Evolutionary conservation across 1,284 basidiomycete genomes (phyloP).

Genomic region (Ustilago cynodontis): DNA sequence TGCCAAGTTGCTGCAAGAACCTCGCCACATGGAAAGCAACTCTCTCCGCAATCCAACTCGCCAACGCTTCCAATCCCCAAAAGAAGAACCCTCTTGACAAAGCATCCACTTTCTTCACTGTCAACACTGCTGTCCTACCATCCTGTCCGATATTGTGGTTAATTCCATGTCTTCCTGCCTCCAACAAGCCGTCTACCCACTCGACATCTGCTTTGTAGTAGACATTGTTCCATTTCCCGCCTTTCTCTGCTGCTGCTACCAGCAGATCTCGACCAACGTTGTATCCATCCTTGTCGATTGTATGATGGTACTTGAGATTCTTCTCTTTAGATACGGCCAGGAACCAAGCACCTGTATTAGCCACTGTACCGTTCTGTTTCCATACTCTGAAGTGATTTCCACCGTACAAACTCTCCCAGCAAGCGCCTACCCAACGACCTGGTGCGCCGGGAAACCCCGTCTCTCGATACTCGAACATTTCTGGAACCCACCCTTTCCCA

Average conservation of each 20-base stretch:
- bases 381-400: constrained; percentile 70
- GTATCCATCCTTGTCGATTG: constrained; percentile 69
- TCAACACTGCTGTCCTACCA: constrained; percentile 64
- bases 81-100: constrained; percentile 38
- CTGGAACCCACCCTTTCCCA: constrained; percentile 75
- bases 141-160: constrained; percentile 69
- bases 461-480: constrained; percentile 69
- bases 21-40: constrained; percentile 21
- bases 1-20: constrained; percentile 24
- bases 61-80: constrained; percentile 38
- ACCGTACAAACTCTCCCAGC: constrained; percentile 67
- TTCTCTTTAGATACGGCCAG: constrained; percentile 69
- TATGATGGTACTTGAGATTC: constrained; percentile 65
- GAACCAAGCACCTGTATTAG: constrained; percentile 70
- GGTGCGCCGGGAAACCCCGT: constrained; percentile 66
- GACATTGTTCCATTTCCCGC: constrained; percentile 63
- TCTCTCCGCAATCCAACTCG: constrained; percentile 39
- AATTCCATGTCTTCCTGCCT: constrained; percentile 64
- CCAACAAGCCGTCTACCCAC: constrained; percentile 66
- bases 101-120: constrained; percentile 56
- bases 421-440: constrained; percentile 66
- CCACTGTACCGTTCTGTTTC: constrained; percentile 70
- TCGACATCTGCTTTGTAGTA: constrained; percentile 66
- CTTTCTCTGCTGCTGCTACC: constrained; percentile 60
- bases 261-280: constrained; percentile 68